A percentile compares a stretch with the other conserved stretches of the same genome.
These are phyloP conservation scores for Cladosporium sp. DNA, from an alignment of 2,329 filamentous ascomycete genomes.

Conservation along the genomic window DNA sequence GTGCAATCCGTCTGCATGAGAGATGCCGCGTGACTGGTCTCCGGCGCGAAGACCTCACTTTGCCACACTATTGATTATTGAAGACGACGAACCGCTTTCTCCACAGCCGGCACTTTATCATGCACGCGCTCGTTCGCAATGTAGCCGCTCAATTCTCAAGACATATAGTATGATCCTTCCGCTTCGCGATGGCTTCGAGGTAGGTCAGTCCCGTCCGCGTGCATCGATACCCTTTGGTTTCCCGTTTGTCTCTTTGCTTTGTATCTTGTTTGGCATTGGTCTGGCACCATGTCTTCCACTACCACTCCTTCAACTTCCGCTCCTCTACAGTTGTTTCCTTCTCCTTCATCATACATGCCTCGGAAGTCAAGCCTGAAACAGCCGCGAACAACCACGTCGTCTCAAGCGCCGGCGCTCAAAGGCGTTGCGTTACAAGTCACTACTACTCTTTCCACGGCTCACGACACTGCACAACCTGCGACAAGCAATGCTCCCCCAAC, in stretches of 20 bases:
- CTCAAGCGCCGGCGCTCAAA: constrained; percentile 16
- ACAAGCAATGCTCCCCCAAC: constrained; percentile 16
- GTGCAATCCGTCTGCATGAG: constrained; percentile 13
- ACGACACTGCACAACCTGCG: neutral
- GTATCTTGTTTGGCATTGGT: constrained; percentile 8
- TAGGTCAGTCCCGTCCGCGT: constrained; percentile 14
- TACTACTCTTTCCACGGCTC: constrained; percentile 16
- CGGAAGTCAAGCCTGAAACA: constrained; percentile 20
- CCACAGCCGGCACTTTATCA: constrained; percentile 5
- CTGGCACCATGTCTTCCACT: constrained; percentile 19
- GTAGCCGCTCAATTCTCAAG: neutral
- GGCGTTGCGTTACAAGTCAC: constrained; percentile 28
- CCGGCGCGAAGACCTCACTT: constrained; percentile 18
- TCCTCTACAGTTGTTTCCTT: constrained; percentile 21
- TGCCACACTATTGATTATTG: constrained; percentile 15
- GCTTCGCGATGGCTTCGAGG: constrained; percentile 14
- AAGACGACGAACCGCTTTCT: constrained; percentile 12
- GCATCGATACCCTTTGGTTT: constrained; percentile 12
- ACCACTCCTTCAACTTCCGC: constrained; percentile 13
- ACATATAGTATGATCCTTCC: constrained; percentile 1
- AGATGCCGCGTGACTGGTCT: constrained; percentile 8
- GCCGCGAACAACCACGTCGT: constrained; percentile 6
- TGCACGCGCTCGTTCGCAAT: constrained; percentile 3
- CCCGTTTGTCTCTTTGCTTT: neutral
- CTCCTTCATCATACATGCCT: constrained; percentile 13